Evolutionary conservation across 441 rosid genomes (phyloP).

Genomic region (Pelargonium citronellum): DNA sequence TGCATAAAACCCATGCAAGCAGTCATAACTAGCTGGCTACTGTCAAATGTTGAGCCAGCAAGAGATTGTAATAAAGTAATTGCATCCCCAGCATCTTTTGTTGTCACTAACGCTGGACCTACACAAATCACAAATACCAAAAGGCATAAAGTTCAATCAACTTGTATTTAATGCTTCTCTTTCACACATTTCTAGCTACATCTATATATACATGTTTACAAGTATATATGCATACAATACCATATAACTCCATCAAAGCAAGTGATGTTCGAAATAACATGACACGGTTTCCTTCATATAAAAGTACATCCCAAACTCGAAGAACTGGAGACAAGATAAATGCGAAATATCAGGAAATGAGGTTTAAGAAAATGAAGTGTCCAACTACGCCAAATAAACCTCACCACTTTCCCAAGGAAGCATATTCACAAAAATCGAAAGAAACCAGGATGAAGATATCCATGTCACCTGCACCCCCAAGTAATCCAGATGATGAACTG

Average conservation of each 20-base stretch:
- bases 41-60: constrained; percentile 66
- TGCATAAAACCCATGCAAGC: constrained; percentile 64
- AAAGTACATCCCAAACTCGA: constrained; percentile 77
- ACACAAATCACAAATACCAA: constrained; percentile 16
- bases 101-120: constrained; percentile 67
- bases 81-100: constrained; percentile 70
- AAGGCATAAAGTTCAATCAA: background rate
- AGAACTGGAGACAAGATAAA: constrained; percentile 40
- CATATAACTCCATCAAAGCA: constrained; percentile 71
- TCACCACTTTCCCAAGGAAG: constrained; percentile 84
- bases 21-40: constrained; percentile 65
- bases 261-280: constrained; percentile 71
- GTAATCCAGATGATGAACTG: constrained; percentile 85
- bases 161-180: background rate
- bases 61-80: constrained; percentile 59
- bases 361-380: constrained; percentile 2
- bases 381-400: constrained; percentile 24
- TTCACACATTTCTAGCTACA: background rate
- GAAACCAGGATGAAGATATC: constrained; percentile 73
- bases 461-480: constrained; percentile 86
- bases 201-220: background rate
- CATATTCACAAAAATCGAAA: constrained; percentile 64
- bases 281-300: constrained; percentile 71
- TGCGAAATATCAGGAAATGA: constrained; percentile 3
- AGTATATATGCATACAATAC: constrained; percentile 34